A percentile compares a stretch with the other conserved stretches of the same genome.
phyloP scores from a whole-genome alignment of 1,139 yeast genomes.

The Sugiyamaella japonica region DNA sequence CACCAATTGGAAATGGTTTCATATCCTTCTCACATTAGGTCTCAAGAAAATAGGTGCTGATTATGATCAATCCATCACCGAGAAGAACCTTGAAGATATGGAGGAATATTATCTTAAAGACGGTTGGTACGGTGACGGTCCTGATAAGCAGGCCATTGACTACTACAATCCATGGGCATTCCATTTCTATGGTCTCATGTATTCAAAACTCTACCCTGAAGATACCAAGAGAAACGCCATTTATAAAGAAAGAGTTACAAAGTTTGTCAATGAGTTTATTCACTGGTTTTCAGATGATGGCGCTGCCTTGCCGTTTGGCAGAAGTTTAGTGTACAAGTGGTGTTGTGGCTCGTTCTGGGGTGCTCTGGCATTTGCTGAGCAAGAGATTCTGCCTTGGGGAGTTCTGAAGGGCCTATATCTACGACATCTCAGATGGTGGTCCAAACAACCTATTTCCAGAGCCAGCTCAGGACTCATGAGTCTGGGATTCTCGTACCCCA shows the following conservation, averaged over 20 bases:
- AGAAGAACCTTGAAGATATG: slow-evolving; percentile 31
- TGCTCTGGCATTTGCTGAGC: slow-evolving; percentile 34
- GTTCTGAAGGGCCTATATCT: slow-evolving; percentile 37
- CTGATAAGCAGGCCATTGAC: slow-evolving; percentile 34
- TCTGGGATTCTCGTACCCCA: slow-evolving; percentile 39
- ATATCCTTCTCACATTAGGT: slow-evolving; percentile 37
- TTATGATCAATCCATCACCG: slow-evolving; percentile 28
- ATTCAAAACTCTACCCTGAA: slow-evolving; percentile 27
- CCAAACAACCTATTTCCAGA: slow-evolving; percentile 36
- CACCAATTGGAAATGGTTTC: slow-evolving; percentile 40
- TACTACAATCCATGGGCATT: slow-evolving; percentile 40
- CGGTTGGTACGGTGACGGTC: slow-evolving; percentile 39
- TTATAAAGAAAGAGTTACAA: slow-evolving; percentile 30
- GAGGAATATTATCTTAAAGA: slow-evolving; percentile 36
- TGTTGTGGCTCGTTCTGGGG: slow-evolving; percentile 39
- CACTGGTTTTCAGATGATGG: slow-evolving; percentile 38
- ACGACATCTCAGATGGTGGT: slow-evolving; percentile 39
- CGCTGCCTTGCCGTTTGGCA: slow-evolving; percentile 37
- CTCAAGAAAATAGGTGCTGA: slow-evolving; percentile 34
- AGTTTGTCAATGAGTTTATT: slow-evolving; percentile 33
- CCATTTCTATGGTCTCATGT: slow-evolving; percentile 38
- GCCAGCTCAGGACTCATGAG: slow-evolving; percentile 34
- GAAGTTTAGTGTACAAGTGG: slow-evolving; percentile 38
- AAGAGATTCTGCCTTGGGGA: slow-evolving; percentile 34
- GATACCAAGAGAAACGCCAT: slow-evolving; percentile 28